Evolutionary conservation across 164 flowering plant genomes (phyloP).

Genomic region (Pachysandra terminalis): DNA sequence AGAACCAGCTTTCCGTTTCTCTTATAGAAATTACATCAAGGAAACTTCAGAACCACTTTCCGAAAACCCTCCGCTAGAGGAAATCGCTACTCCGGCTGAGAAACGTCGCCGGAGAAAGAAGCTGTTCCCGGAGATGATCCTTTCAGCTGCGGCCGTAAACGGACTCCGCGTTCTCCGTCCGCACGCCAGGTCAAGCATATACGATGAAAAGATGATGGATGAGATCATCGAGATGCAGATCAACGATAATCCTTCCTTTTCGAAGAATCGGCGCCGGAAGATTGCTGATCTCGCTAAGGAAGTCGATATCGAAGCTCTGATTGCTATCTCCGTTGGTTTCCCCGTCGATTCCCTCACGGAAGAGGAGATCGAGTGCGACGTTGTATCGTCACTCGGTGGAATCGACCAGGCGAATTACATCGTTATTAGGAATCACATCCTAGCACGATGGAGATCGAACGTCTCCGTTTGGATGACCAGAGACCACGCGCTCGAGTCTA

Average conservation of each 20-base stretch:
- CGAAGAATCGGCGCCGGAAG: conserved; percentile 44
- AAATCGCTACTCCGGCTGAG: conserved; percentile 21
- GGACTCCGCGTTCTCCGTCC: conserved; percentile 49
- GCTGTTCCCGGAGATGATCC: conserved; percentile 63
- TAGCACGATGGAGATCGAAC: conserved; percentile 82
- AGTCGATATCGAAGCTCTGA: conserved; percentile 72
- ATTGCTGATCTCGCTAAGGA: conserved; percentile 55
- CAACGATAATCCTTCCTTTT: conserved; percentile 32
- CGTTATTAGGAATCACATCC: conserved; percentile 82
- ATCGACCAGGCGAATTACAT: conserved; percentile 77
- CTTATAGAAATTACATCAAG: conserved; percentile 4
- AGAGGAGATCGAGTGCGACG: conserved; percentile 87
- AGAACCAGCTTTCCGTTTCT: neutral
- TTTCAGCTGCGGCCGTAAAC: conserved; percentile 33
- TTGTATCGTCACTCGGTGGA: conserved; percentile 63
- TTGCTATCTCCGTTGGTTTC: conserved; percentile 88
- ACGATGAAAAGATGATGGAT: conserved; percentile 33
- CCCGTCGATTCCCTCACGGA: conserved; percentile 87
- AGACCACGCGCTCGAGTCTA: conserved; percentile 66
- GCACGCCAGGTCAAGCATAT: conserved; percentile 30
- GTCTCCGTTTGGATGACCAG: conserved; percentile 63
- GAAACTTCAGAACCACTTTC: neutral
- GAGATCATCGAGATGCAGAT: conserved; percentile 36
- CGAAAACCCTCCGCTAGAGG: conserved; percentile 5
- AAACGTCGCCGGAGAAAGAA: conserved; percentile 70